A percentile compares a stretch with the other conserved stretches of the same genome.
Evolutionary conservation across 2,329 filamentous ascomycete genomes (phyloP).

Genomic region (Nemania sp.): DNA sequence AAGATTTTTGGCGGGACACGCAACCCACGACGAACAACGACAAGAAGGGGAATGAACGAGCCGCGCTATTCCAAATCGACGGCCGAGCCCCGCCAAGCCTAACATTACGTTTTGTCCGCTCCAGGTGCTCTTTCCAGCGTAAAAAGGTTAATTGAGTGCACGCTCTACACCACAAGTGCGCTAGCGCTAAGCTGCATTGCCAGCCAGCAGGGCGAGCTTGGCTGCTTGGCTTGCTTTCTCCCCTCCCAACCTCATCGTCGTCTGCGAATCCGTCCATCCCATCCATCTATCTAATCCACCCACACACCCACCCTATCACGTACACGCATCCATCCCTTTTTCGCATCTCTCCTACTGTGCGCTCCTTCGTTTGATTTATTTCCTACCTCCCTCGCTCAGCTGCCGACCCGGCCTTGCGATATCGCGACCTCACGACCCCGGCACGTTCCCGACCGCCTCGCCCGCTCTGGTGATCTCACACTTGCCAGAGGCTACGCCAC

Average conservation of each 20-base stretch:
- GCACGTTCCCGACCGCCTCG: no score
- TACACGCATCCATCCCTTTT: no score
- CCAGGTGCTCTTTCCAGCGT: neutral
- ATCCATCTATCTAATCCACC: no score
- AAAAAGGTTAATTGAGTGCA: no score
- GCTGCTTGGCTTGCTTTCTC: slow-evolving; percentile 21
- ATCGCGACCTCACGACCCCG: no score
- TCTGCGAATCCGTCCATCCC: no score
- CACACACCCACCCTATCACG: no score
- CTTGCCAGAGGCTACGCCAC: neutral
- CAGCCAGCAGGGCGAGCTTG: slow-evolving; percentile 16
- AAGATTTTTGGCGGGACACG: neutral
- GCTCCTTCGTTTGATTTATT: no score
- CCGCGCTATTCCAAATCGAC: slow-evolving; percentile 25
- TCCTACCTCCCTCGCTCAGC: slow-evolving; percentile 18
- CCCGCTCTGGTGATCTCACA: neutral
- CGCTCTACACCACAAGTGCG: no score
- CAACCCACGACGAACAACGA: neutral
- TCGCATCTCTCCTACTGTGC: no score
- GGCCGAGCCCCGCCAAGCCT: slow-evolving; percentile 16
- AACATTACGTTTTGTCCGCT: slow-evolving; percentile 25
- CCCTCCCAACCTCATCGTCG: slow-evolving; percentile 28
- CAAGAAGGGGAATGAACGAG: neutral
- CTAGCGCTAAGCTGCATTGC: no score
- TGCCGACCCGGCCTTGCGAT: neutral